Conservation (phyloP, 768 basidiomycete genomes). For the Phlebiopsis gigantea region DNA sequence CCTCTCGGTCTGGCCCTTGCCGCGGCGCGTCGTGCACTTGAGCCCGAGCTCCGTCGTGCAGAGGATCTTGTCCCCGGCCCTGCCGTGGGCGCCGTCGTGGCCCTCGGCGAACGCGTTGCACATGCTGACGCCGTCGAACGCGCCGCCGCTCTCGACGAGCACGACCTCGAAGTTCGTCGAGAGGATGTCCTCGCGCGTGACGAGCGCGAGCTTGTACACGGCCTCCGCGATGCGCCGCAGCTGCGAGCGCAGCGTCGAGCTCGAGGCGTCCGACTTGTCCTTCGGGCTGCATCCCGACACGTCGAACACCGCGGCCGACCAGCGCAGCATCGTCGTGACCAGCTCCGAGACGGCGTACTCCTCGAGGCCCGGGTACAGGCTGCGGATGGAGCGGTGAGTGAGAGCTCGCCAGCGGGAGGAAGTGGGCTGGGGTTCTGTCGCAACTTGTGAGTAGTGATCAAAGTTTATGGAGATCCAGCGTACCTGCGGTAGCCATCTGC, state of each 20-base stretch:
- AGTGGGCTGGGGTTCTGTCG: conserved; percentile 69
- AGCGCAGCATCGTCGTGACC: conserved; percentile 67
- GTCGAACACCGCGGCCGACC: conserved; percentile 62
- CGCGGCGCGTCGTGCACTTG: conserved; percentile 49
- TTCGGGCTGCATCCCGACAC: conserved; percentile 51
- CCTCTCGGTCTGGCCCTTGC: conserved; percentile 9
- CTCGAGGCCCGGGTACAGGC: conserved; percentile 57
- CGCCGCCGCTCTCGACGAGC: conserved; percentile 47
- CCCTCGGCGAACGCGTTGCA: conserved; percentile 58
- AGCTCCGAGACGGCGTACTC: conserved; percentile 69
- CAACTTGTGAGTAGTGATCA: conserved; percentile 1
- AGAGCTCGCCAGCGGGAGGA: conserved; percentile 75
- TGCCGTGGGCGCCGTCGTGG: conserved; percentile 9
- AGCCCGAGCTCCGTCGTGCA: conserved; percentile 72
- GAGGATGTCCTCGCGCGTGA: conserved; percentile 70
- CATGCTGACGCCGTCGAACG: conserved; percentile 50
- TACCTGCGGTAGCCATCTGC: conserved; percentile 22
- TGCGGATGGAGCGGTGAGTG: conserved; percentile 64
- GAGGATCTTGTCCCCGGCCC: conserved; percentile 34
- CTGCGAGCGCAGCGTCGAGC: conserved; percentile 41
- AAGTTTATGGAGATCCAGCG: conserved; percentile 2
- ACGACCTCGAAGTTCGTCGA: conserved; percentile 72
- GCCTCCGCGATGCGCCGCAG: conserved; percentile 62
- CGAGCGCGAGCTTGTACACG: conserved; percentile 56
- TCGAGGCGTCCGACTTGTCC: conserved; percentile 15